Evolutionary conservation across 768 basidiomycete genomes (phyloP), one percentile per base, ranked within the genome.

Genomic region (Hygrophoropsis aurantiaca): DNA sequence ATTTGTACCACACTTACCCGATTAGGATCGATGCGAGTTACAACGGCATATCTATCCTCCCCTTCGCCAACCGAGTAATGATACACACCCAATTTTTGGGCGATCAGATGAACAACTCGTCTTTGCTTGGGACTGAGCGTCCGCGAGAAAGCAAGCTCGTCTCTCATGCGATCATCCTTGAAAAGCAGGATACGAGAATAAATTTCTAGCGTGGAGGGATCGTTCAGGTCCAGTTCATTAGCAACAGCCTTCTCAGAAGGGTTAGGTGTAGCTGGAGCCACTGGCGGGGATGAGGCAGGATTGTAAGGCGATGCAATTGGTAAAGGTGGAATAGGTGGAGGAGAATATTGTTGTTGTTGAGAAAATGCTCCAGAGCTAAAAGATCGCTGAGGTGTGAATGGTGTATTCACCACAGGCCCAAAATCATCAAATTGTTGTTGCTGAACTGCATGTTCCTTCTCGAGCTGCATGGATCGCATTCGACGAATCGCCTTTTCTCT

Each of bases 121-220:
- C 95, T 74, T 65, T 97, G 94, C 64, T 88, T 88, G 18, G 92
- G 81, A 25, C 80, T 74, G 16, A 97, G 78, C 11, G 85, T 83
- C 46, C 90, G 74, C n/a, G 94, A 94, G 68, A 98, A 98, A 4
- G 94, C 94, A 45, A 98, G 82, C 66, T 98, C 94, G 58, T 98
- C 94, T 27, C 95, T 80, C 91, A 98, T 94, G 57, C 80, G 83
- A 65, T 98, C 94, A 58, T 97, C 94, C 74, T 95, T 97, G 84
- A 99, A 99, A 32, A 98, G 76, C 32, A 98, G 73, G 54, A 97
- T 90, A 55, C 94, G 81, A 40, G 97, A 97, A 65, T 98, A 98
- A 56, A 99, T 97, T 68, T 98, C 95, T 55, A 99, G 74, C 8
- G 94, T 95, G 21, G 87, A 84, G 3, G 95, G 87, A 65, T 99